Evolutionary conservation across 2,329 filamentous ascomycete genomes (phyloP).

Genomic region (Beauveria caledonica): DNA sequence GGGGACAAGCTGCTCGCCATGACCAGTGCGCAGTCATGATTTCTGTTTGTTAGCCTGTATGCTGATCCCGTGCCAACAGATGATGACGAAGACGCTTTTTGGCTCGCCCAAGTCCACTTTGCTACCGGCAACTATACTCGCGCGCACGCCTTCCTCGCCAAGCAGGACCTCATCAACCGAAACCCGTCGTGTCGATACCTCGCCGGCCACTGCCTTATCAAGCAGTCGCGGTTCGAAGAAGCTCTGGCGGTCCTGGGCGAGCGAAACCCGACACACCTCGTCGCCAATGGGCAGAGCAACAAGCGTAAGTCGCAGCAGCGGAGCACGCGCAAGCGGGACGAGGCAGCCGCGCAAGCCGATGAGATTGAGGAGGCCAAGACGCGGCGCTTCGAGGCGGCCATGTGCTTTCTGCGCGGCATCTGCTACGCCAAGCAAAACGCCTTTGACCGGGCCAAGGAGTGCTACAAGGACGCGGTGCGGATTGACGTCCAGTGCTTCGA

Average conservation of each 20-base stretch:
- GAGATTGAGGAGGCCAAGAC: slow-evolving; percentile 63
- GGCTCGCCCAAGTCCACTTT: slow-evolving; percentile 97
- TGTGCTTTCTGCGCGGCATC: slow-evolving; percentile 90
- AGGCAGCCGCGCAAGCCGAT: slow-evolving; percentile 20
- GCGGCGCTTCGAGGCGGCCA: slow-evolving; percentile 85
- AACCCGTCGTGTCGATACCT: slow-evolving; percentile 88
- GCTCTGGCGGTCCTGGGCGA: slow-evolving; percentile 82
- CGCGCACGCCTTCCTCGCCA: slow-evolving; percentile 75
- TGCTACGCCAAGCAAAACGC: slow-evolving; percentile 97
- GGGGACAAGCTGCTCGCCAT: slow-evolving; percentile 93
- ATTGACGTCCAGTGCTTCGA: slow-evolving; percentile 99
- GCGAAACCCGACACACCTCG: slow-evolving; percentile 84
- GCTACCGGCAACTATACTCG: slow-evolving; percentile 90
- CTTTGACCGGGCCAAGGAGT: slow-evolving; percentile 94
- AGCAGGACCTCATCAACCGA: slow-evolving; percentile 71
- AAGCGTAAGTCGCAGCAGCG: slow-evolving; percentile 30
- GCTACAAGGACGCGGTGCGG: slow-evolving; percentile 93
- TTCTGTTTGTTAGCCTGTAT: not conserved
- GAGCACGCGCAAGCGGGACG: slow-evolving; percentile 22
- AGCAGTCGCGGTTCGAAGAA: slow-evolving; percentile 83
- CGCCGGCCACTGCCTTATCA: slow-evolving; percentile 87
- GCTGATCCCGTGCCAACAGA: slow-evolving; percentile 41
- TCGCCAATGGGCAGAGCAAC: slow-evolving; percentile 44
- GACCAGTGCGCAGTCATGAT: slow-evolving; percentile 57
- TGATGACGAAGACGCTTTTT: slow-evolving; percentile 89